Evolutionary conservation across 257 asterid species (phyloP).

Genomic region (Solanum microdontum): DNA sequence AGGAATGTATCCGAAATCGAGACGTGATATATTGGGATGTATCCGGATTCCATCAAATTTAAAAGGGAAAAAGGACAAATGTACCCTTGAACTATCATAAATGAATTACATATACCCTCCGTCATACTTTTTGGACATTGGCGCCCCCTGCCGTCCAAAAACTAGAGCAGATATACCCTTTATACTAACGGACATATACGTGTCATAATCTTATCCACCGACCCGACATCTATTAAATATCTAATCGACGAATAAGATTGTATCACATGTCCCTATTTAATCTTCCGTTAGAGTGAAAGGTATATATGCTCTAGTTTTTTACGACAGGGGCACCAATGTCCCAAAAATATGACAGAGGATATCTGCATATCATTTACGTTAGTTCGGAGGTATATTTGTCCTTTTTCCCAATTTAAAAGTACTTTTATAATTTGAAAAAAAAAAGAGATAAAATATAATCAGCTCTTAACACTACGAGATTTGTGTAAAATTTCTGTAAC

Average conservation of each 20-base stretch:
- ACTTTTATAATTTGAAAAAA: no score
- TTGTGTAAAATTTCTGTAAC: no score
- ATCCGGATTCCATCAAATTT: not conserved
- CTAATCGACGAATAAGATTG: not conserved
- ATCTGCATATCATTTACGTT: not conserved
- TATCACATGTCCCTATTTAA: fast-evolving
- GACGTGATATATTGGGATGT: not conserved
- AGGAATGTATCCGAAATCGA: no score
- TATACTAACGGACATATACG: not conserved
- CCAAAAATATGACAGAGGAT: not conserved
- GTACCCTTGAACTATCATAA: not conserved
- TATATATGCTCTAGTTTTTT: not conserved
- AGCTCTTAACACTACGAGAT: not conserved
- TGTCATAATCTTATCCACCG: not conserved
- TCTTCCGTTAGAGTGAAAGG: not conserved
- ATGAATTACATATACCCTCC: not conserved
- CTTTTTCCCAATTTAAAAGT: no score
- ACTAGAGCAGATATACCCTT: not conserved
- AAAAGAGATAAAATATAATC: no score
- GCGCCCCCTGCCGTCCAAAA: not conserved
- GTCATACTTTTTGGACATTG: not conserved
- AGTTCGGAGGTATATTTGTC: no score
- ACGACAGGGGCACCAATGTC: not conserved
- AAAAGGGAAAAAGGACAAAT: not conserved
- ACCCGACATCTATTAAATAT: no score